These are phyloP conservation scores for Graphiopsis chlorocephala DNA, from an alignment of 2,329 filamentous ascomycete species.

Conservation along the genomic window DNA sequence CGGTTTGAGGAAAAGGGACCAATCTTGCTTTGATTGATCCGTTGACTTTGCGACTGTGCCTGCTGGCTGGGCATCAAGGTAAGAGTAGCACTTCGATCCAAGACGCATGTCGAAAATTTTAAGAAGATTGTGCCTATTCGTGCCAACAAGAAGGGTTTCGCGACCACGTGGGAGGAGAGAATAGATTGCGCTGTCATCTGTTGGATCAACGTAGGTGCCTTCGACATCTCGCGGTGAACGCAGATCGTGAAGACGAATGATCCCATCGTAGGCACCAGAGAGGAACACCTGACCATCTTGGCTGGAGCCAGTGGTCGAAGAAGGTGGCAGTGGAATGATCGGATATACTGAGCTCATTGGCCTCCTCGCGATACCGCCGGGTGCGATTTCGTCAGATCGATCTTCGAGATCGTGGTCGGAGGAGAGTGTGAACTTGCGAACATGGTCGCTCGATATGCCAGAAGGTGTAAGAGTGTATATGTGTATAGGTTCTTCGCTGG, in stretches of 20 bases:
- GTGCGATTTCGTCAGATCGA: conserved; percentile 17
- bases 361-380: conserved; percentile 28
- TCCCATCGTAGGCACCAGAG: conserved; percentile 59
- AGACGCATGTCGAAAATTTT: conserved; percentile 63
- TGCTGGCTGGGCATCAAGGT: conserved; percentile 24
- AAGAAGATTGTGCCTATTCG: conserved; percentile 55
- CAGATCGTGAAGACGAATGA: conserved; percentile 59
- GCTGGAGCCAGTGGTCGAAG: conserved; percentile 27
- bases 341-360: conserved; percentile 45
- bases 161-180: conserved; percentile 56
- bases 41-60: neutral
- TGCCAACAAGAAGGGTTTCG: conserved; percentile 57
- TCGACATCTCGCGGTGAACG: conserved; percentile 51
- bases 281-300: conserved; percentile 53
- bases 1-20: conserved; percentile 49
- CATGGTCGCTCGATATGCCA: conserved; percentile 39
- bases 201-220: conserved; percentile 51
- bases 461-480: conserved; percentile 51
- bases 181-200: conserved; percentile 59
- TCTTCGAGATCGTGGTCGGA: conserved; percentile 22
- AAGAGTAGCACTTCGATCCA: conserved; percentile 32
- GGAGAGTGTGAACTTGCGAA: conserved; percentile 39
- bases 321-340: conserved; percentile 40
- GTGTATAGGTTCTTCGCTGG: conserved; percentile 43
- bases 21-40: conserved; percentile 25